Conservation (phyloP, 73 alveolate genomes). For the Durusdinium trenchii region DNA sequence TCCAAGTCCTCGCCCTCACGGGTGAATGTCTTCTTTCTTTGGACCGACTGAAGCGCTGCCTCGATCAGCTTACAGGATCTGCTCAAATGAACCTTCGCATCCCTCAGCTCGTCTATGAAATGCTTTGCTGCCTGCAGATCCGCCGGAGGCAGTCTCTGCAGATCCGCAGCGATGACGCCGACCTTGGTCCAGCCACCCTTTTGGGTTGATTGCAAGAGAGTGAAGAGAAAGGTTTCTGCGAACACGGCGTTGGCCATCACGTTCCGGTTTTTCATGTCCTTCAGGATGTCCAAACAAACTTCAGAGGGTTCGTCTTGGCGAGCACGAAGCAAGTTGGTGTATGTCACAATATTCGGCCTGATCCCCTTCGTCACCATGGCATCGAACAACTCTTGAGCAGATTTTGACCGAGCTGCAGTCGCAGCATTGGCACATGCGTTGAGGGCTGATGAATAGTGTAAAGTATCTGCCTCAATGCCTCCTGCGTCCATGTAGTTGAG, state of each 20-base stretch:
- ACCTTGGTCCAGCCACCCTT: background rate
- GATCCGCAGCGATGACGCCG: background rate
- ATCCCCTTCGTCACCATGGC: background rate
- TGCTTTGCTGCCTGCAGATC: background rate
- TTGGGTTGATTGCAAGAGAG: background rate
- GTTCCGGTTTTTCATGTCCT: background rate
- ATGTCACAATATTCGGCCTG: background rate
- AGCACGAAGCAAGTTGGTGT: background rate
- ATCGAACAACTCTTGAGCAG: background rate
- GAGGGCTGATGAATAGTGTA: background rate
- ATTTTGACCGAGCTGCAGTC: background rate
- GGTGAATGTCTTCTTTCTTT: too few species aligned
- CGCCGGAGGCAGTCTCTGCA: background rate
- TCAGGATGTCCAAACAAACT: background rate
- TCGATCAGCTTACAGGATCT: background rate
- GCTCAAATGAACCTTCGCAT: background rate
- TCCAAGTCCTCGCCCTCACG: too few species aligned
- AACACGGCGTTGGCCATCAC: slow-evolving; percentile 2
- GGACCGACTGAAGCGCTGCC: too few species aligned
- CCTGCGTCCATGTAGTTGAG: background rate
- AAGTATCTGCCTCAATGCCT: background rate
- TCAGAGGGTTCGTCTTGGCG: background rate
- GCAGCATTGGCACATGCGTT: slow-evolving; percentile 12
- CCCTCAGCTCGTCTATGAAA: background rate
- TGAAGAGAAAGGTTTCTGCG: background rate